Conservation (phyloP, 192 early-diverging fungal species). For the Anaeromyces robustus region DNA sequence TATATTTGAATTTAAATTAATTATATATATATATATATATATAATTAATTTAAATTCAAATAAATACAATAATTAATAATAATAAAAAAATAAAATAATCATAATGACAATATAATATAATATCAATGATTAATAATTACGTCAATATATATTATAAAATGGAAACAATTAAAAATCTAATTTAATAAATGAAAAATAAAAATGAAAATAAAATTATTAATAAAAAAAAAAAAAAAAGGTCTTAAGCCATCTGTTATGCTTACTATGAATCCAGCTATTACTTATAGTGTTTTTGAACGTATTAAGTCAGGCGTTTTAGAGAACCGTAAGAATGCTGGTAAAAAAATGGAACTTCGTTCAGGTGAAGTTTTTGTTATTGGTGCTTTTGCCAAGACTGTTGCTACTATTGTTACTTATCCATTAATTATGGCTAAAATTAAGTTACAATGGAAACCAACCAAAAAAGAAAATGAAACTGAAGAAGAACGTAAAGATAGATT, state of each 20-base stretch:
- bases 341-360: slow-evolving; percentile 37
- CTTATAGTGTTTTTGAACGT: slow-evolving; percentile 86
- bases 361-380: slow-evolving; percentile 84
- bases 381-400: slow-evolving; percentile 86
- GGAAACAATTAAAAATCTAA: too few relatives aligned
- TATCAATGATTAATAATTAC: too few relatives aligned
- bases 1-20: too few relatives aligned
- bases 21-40: too few relatives aligned
- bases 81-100: too few relatives aligned
- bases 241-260: slow-evolving; percentile 81
- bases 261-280: slow-evolving; percentile 91
- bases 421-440: slow-evolving; percentile 99
- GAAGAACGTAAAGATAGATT: slow-evolving; percentile 2
- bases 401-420: slow-evolving; percentile 58
- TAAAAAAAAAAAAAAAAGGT: slow-evolving; percentile 93
- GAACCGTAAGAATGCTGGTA: slow-evolving; percentile 9
- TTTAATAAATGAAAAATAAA: too few relatives aligned
- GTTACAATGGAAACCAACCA: slow-evolving; percentile 78
- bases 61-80: too few relatives aligned
- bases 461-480: slow-evolving; percentile 20
- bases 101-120: too few relatives aligned
- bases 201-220: too few relatives aligned
- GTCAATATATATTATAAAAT: too few relatives aligned
- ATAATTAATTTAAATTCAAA: too few relatives aligned
- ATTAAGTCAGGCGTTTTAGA: slow-evolving; percentile 43